phyloP scores from a whole-genome alignment of 2,329 filamentous ascomycete genomes.

The Clarireedia monteithiana region DNA sequence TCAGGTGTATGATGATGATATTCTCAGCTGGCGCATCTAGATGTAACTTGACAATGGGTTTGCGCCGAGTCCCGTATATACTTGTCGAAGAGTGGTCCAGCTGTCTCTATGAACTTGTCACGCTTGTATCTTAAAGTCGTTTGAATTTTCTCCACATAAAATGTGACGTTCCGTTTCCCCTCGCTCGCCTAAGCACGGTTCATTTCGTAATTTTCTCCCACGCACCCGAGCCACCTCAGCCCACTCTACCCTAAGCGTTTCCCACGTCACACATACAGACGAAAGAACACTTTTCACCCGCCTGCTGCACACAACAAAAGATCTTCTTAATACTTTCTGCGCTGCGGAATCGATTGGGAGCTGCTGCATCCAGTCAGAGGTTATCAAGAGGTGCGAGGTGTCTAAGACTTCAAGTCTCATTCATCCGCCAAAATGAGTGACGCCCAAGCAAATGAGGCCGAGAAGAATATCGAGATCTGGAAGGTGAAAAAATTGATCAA shows the following conservation, averaged over 20 bases:
- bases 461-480: conserved; percentile 93
- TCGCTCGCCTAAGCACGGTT: neutral
- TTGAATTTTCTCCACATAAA: neutral
- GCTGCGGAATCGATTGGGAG: conserved; percentile 4
- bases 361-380: neutral
- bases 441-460: conserved; percentile 80
- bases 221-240: neutral
- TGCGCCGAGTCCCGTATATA: too few species aligned
- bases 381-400: neutral
- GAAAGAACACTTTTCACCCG: neutral
- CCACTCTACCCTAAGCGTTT: neutral
- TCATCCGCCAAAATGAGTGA: conserved; percentile 66
- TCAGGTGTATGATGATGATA: too few species aligned
- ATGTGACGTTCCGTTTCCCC: neutral
- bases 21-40: too few species aligned
- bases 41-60: too few species aligned
- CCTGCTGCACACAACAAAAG: neutral
- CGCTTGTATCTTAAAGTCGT: neutral
- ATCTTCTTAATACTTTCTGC: conserved; percentile 3
- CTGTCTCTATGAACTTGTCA: neutral
- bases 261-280: conserved; percentile 1
- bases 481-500: conserved; percentile 99
- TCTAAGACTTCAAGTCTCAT: conserved; percentile 9
- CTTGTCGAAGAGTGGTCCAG: too few species aligned
- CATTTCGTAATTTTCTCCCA: neutral